Percentiles rank a stretch among this genome's conserved stretches.
Evolutionary conservation across 2,329 filamentous ascomycete genomes (phyloP).

Genomic region (Stachybotrys chlorohalonatus): DNA sequence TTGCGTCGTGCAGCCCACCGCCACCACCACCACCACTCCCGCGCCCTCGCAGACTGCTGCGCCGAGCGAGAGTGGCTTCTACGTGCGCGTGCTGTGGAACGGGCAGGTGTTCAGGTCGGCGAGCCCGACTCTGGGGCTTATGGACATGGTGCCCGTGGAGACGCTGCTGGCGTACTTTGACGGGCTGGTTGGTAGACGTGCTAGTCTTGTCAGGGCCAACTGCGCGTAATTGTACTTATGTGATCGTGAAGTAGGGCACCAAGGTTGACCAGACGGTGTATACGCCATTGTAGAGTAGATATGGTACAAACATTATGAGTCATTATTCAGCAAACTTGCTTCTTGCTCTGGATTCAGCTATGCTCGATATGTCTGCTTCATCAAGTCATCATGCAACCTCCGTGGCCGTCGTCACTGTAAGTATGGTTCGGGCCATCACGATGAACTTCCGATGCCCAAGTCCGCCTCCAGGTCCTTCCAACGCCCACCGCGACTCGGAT

Average conservation of each 20-base stretch:
- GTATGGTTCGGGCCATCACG: too few relatives aligned
- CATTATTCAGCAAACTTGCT: background rate
- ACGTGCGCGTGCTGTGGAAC: slow-evolving; percentile 61
- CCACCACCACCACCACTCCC: background rate
- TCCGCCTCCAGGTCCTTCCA: slow-evolving; percentile 62
- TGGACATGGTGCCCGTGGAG: slow-evolving; percentile 64
- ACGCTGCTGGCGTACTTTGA: slow-evolving; percentile 62
- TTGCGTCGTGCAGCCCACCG: slow-evolving; percentile 12
- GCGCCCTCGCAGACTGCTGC: slow-evolving; percentile 1
- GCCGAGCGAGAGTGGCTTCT: slow-evolving; percentile 26
- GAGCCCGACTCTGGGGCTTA: slow-evolving; percentile 54
- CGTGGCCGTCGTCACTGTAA: too few relatives aligned
- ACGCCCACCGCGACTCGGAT: slow-evolving; percentile 64
- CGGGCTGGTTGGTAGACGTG: slow-evolving; percentile 51
- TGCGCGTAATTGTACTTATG: background rate
- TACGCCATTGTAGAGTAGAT: background rate
- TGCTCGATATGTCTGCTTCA: background rate
- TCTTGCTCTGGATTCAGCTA: background rate
- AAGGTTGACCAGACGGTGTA: background rate
- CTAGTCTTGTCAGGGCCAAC: slow-evolving; percentile 28
- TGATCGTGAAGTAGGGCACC: too few relatives aligned
- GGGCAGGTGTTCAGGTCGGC: slow-evolving; percentile 59
- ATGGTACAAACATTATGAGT: background rate
- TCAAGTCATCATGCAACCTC: too few relatives aligned
- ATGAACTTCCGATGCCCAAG: slow-evolving; percentile 9